Percentiles rank a stretch among this genome's conserved stretches.
Conservation (phyloP, 2,329 filamentous ascomycete genomes). For the Arthrobotrys conoides region DNA sequence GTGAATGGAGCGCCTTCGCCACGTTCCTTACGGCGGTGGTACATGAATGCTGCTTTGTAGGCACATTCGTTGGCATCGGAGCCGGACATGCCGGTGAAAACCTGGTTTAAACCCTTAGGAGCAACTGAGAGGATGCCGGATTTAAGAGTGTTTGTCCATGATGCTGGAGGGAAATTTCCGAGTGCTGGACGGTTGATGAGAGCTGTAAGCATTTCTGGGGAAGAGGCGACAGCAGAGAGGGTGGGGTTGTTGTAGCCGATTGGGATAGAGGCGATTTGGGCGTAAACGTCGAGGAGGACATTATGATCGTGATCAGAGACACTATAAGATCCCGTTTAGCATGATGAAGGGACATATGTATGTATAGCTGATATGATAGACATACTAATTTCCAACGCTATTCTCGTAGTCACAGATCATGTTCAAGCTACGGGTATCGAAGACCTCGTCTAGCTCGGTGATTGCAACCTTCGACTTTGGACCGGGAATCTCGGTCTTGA, state of each 20-base stretch:
- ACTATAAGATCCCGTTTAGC: constrained; percentile 24
- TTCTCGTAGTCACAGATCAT: constrained; percentile 72
- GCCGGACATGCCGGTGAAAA: constrained; percentile 90
- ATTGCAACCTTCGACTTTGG: constrained; percentile 67
- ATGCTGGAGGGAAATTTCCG: constrained; percentile 88
- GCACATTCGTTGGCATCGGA: constrained; percentile 95
- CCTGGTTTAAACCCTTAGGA: constrained; percentile 85
- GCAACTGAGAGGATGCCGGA: constrained; percentile 85
- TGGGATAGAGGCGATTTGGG: constrained; percentile 93
- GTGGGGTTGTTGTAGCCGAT: constrained; percentile 92
- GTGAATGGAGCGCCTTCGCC: constrained; percentile 84
- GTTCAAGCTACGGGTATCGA: constrained; percentile 71
- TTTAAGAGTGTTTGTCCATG: constrained; percentile 85
- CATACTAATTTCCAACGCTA: constrained; percentile 70
- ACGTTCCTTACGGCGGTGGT: constrained; percentile 83
- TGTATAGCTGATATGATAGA: background rate
- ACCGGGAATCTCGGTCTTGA: constrained; percentile 67
- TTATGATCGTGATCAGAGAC: constrained; percentile 59
- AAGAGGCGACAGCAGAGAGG: constrained; percentile 78
- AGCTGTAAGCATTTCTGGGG: constrained; percentile 82
- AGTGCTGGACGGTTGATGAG: constrained; percentile 91
- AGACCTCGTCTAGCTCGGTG: constrained; percentile 69
- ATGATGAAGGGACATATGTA: background rate
- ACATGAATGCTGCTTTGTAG: constrained; percentile 97
- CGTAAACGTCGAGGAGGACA: constrained; percentile 73